Base-by-base conservation (phyloP, 495 filamentous ascomycete genomes). In the Penicillium fimorum region DNA sequence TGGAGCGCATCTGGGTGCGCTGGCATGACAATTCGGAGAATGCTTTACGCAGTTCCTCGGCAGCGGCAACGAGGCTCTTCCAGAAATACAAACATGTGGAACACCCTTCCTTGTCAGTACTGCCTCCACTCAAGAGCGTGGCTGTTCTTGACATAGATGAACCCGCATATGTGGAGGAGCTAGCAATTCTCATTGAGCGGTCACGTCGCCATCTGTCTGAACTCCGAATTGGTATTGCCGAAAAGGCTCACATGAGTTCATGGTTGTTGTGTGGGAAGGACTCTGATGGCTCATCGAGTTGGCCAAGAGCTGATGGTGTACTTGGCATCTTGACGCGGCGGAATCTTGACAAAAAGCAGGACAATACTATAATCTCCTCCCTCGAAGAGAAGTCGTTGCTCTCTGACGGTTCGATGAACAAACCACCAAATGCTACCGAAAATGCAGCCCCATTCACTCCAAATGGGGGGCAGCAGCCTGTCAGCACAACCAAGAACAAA, bases 71-170 rank as follows among this genome's bases (percentile, higher is more conserved):
- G 7, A 59, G 64, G 11, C 58, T 74, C 11, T 52, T 67, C 2
- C 61, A 73, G 38, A 77, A 69, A 42, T 78, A 75, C 61, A 73
- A 59, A 42, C 77, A 80, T 48, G 87, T 92, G 25, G 90, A 96
- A 69, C 87, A 90, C 49, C 92, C 92, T 0, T 91, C 89, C 6
- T 87, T 97, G 63, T 96, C 89, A 54, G 82, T 92, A 15, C 76
- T 97, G 5, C 90, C 90, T 13, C 82, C 91, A 3, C 74, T 97
- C 47, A 88, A 84, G 69, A 92, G 86, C 60, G 71, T 96, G 54
- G 89, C 82, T 25, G 92, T 94, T 10, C 77, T 97, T 42, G 89
- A 96, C 59, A 91, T 97, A 45, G 93, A 97, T 61, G 91, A 96
- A 65, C 75, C 89, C 7, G 81, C 85, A 18, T 96, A 97, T 73